A percentile compares a stretch with the other conserved stretches of the same genome.
Conservation (phyloP, 2,329 filamentous ascomycete genomes). For the Cercospora citrullina region DNA sequence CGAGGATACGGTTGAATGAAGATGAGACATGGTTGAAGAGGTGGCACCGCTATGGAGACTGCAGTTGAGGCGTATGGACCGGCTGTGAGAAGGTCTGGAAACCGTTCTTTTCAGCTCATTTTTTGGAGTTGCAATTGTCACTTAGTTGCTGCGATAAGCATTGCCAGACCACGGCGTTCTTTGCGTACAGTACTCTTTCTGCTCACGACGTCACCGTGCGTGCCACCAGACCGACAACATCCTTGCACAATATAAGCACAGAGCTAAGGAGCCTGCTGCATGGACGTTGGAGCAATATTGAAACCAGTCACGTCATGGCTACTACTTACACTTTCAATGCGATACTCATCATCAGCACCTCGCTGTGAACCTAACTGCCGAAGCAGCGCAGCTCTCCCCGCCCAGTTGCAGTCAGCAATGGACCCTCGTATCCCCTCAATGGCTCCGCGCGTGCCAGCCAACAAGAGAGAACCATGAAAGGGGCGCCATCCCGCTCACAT, state of each 20-base stretch:
- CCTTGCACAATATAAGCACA: constrained; percentile 3
- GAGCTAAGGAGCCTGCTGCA: background rate
- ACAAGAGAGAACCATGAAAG: background rate
- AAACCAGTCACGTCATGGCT: background rate
- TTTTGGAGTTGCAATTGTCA: constrained; percentile 23
- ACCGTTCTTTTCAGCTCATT: constrained; percentile 21
- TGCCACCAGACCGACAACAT: background rate
- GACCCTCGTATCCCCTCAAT: background rate
- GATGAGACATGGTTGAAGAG: background rate
- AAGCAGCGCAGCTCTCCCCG: background rate
- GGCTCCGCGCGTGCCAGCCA: background rate
- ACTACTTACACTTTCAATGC: background rate
- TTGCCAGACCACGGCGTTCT: constrained; percentile 17
- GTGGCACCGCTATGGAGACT: constrained; percentile 17
- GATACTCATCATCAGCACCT: background rate
- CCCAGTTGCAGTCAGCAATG: background rate
- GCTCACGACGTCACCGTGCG: constrained; percentile 5
- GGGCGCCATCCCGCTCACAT: background rate
- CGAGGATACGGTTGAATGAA: constrained; percentile 24
- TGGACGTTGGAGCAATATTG: background rate
- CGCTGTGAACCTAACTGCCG: background rate
- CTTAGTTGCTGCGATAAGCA: constrained; percentile 19
- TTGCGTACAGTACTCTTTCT: background rate
- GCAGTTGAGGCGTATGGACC: constrained; percentile 16
- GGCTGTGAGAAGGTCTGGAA: constrained; percentile 18